Conservation (phyloP, 306 rosid genomes). For the Gynostemma pentaphyllum region DNA sequence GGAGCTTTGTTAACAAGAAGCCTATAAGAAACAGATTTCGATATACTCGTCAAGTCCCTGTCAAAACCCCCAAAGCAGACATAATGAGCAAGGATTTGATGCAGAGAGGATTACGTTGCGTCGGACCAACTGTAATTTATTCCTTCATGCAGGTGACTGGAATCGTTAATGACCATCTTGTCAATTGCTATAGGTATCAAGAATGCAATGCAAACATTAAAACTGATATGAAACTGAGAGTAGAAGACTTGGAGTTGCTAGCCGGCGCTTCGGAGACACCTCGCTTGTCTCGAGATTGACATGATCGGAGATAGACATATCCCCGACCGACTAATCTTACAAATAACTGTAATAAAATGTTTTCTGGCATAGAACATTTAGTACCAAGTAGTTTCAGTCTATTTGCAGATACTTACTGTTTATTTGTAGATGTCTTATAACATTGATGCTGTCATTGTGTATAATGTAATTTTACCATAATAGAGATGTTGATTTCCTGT, state of each 20-base stretch:
- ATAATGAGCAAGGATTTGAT: conserved; percentile 81
- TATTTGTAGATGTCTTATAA: conserved; percentile 6
- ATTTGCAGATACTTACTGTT: background rate
- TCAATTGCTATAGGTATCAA: conserved; percentile 54
- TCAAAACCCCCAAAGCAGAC: conserved; percentile 78
- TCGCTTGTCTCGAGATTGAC: conserved; percentile 17
- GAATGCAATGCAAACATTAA: conserved; percentile 27
- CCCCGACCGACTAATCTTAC: conserved; percentile 18
- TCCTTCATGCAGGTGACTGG: conserved; percentile 90
- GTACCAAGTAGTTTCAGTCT: background rate
- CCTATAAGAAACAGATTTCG: conserved; percentile 53
- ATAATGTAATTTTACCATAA: background rate
- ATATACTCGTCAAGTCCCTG: conserved; percentile 74
- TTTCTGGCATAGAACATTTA: background rate
- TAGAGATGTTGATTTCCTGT: background rate
- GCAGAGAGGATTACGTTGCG: conserved; percentile 89
- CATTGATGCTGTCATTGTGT: background rate
- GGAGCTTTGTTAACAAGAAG: conserved; percentile 75
- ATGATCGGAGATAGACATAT: background rate
- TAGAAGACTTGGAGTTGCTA: conserved; percentile 15
- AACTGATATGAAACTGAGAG: conserved; percentile 24
- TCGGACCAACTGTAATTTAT: conserved; percentile 78
- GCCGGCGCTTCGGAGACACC: conserved; percentile 23
- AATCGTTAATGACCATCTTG: conserved; percentile 69
- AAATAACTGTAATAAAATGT: conserved; percentile 3